phyloP scores from a whole-genome alignment of 768 basidiomycete species.

The Termitomyces sp. region DNA sequence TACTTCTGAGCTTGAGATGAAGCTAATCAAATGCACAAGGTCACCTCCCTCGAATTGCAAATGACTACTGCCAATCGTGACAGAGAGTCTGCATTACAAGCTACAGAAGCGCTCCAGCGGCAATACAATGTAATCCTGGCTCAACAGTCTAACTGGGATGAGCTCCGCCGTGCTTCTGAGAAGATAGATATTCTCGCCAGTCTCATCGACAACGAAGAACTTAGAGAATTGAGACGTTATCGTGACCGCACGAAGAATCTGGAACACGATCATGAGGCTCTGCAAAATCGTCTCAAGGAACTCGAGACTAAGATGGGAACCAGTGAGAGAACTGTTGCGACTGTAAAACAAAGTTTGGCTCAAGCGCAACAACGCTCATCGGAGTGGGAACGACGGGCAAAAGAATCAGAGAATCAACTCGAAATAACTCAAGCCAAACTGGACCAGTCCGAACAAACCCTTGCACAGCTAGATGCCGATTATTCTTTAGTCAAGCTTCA shows the following conservation, averaged over 20 bases:
- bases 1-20: slow-evolving; percentile 5
- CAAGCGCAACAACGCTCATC: slow-evolving; percentile 73
- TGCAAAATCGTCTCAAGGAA: slow-evolving; percentile 73
- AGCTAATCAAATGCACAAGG: slow-evolving; percentile 29
- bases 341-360: slow-evolving; percentile 56
- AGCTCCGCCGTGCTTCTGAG: slow-evolving; percentile 60
- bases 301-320: slow-evolving; percentile 57
- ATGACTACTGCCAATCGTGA: slow-evolving; percentile 53
- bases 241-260: slow-evolving; percentile 60
- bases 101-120: slow-evolving; percentile 46
- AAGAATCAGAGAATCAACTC: slow-evolving; percentile 61
- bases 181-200: slow-evolving; percentile 66
- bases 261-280: slow-evolving; percentile 58
- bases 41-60: slow-evolving; percentile 56
- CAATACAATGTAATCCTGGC: slow-evolving; percentile 53
- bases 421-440: slow-evolving; percentile 54
- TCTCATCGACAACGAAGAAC: slow-evolving; percentile 63
- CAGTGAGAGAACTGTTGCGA: slow-evolving; percentile 51
- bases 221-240: slow-evolving; percentile 60
- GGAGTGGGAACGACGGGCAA: slow-evolving; percentile 79
- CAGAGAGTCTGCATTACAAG: slow-evolving; percentile 49
- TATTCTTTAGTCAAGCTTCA: slow-evolving; percentile 61
- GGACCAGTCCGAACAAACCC: slow-evolving; percentile 62
- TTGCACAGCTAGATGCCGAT: slow-evolving; percentile 65
- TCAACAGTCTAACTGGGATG: slow-evolving; percentile 78